phyloP scores from a whole-genome alignment of 306 rosid genomes.

The Hippophae gyantsensis region DNA sequence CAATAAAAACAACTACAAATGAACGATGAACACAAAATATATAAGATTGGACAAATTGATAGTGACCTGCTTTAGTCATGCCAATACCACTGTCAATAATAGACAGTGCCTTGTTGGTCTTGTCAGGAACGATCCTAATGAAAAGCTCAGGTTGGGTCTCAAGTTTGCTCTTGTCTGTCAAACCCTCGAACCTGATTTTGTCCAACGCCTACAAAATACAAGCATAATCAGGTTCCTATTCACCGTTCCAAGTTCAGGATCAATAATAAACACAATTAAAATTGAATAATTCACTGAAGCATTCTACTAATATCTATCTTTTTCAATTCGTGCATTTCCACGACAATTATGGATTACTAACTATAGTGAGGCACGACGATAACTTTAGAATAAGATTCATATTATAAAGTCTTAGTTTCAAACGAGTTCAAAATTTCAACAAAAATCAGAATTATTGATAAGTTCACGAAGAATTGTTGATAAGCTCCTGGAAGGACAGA shows the following conservation, averaged over 20 bases:
- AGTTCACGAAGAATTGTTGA: background rate
- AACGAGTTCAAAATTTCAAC: background rate
- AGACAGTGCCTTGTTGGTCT: constrained; percentile 22
- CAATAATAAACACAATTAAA: too few relatives aligned
- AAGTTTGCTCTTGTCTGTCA: constrained; percentile 26
- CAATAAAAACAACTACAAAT: background rate
- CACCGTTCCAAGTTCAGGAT: too few relatives aligned
- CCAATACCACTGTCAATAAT: constrained; percentile 26
- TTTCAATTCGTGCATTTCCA: too few relatives aligned
- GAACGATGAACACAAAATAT: background rate
- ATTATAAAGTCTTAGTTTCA: background rate
- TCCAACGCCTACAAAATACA: constrained; percentile 21
- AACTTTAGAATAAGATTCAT: background rate
- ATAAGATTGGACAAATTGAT: background rate
- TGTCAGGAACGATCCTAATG: constrained; percentile 23
- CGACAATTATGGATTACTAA: too few relatives aligned
- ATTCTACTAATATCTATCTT: too few relatives aligned
- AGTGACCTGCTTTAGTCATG: constrained; percentile 31
- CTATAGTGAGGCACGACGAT: too few relatives aligned
- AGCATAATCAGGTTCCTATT: background rate
- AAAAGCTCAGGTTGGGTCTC: constrained; percentile 21
- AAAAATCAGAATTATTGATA: too few relatives aligned
- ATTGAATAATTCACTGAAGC: too few relatives aligned
- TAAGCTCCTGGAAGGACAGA: background rate
- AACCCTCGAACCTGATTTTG: constrained; percentile 27